phyloP scores from a whole-genome alignment of 2,329 filamentous ascomycete species.

The Metarhizium brunneum region DNA sequence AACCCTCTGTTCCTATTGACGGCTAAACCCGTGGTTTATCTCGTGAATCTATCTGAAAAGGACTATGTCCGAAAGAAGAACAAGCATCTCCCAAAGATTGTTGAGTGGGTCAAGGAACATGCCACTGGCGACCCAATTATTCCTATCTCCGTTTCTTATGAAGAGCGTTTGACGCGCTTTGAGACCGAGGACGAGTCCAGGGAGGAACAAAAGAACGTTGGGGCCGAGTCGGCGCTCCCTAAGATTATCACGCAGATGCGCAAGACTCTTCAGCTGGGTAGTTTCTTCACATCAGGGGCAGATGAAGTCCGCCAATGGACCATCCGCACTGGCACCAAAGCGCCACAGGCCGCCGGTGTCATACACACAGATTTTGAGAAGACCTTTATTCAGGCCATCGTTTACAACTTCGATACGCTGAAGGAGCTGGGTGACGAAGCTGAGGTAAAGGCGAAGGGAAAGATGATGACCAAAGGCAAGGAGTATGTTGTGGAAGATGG shows the following conservation, averaged over 20 bases:
- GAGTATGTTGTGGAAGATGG: conserved; percentile 87
- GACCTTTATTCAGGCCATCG: conserved; percentile 94
- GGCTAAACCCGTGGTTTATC: conserved; percentile 93
- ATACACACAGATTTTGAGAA: conserved; percentile 99
- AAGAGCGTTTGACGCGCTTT: conserved; percentile 81
- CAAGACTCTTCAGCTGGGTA: conserved; percentile 78
- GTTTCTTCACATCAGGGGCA: conserved; percentile 93
- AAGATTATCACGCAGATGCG: conserved; percentile 93
- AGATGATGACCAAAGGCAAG: conserved; percentile 98
- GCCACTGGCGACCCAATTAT: conserved; percentile 83
- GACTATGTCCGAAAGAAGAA: conserved; percentile 99
- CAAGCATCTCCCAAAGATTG: conserved; percentile 91
- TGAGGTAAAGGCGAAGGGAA: conserved; percentile 85
- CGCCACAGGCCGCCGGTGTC: conserved; percentile 93
- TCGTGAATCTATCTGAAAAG: conserved; percentile 94
- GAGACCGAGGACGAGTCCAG: conserved; percentile 65
- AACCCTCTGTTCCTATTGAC: conserved; percentile 93
- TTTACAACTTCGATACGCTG: conserved; percentile 78
- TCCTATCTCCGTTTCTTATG: conserved; percentile 84
- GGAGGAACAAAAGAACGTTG: conserved; percentile 83
- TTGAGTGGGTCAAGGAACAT: conserved; percentile 91
- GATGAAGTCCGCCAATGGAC: conserved; percentile 99
- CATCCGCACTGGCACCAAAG: conserved; percentile 89
- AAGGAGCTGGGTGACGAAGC: conserved; percentile 85
- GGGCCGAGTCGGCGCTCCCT: conserved; percentile 78